A percentile compares a stretch with the other conserved stretches of the same genome.
Evolutionary conservation across 441 rosid species (phyloP).

Genomic region (Brassica hybrid): DNA sequence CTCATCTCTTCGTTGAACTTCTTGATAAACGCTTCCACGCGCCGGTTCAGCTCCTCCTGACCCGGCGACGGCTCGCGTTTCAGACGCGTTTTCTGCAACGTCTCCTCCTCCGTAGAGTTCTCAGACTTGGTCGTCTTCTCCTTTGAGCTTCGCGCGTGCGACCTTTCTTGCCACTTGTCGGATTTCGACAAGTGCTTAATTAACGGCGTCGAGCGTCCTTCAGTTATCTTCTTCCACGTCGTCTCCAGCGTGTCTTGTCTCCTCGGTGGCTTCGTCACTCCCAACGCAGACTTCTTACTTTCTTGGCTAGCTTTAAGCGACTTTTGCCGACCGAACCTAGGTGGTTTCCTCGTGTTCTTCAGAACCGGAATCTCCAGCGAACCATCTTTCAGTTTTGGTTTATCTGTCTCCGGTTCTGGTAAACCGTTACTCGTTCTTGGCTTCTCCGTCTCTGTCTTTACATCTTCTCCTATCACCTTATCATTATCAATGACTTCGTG

Average conservation of each 20-base stretch:
- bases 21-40: conserved; percentile 71
- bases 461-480: conserved; percentile 19
- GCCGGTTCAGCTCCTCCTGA: conserved; percentile 74
- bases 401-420: neutral
- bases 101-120: conserved; percentile 21
- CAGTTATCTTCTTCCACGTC: conserved; percentile 79
- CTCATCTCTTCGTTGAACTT: conserved; percentile 65
- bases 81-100: neutral
- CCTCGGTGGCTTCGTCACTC: conserved; percentile 58
- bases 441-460: neutral
- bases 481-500: conserved; percentile 9
- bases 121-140: conserved; percentile 57
- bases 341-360: conserved; percentile 43
- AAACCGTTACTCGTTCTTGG: neutral
- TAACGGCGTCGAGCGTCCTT: conserved; percentile 71
- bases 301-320: conserved; percentile 49
- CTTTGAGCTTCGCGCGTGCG: neutral
- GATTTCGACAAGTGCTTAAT: conserved; percentile 62
- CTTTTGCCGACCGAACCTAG: conserved; percentile 55
- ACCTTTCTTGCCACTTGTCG: conserved; percentile 62
- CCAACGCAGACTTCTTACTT: conserved; percentile 50
- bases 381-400: conserved; percentile 33
- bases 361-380: conserved; percentile 34
- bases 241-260: conserved; percentile 69
- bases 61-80: conserved; percentile 65